Evolutionary conservation across 2,329 filamentous ascomycete genomes (phyloP), one percentile per base, ranked within the genome.

Genomic region (Ophiostoma himal-ulmi): DNA sequence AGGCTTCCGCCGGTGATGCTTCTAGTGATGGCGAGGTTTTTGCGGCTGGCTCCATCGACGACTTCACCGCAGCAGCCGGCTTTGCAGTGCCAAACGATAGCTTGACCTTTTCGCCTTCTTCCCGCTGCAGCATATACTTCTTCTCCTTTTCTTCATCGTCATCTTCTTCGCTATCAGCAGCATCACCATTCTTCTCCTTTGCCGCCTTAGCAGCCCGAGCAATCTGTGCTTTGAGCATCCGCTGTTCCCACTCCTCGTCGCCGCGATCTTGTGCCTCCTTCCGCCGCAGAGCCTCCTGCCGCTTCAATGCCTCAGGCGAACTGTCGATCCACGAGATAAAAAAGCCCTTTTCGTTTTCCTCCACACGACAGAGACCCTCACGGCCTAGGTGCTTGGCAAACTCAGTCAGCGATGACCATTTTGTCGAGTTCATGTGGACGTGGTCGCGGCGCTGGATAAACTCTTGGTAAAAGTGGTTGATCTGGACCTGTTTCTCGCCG

Each of bases 391-490:
- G 83, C 77, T 97, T 96, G 17, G 91, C 92, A 77, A 97, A 96
- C 75, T 98, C 93, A 2, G 93, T 94, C 75, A 99, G 81, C 69
- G 88, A 92, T 4, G 89, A 87, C 93, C 93, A 98, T 76, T 90
- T 90, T 0, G 95, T 98, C 8, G 93, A 85, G 79, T 97, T 97
- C 91, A 98, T 93, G 78, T 98, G 95, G 10, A 95, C 83, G 78
- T 98, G 94, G 76, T 93, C 86, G 79, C 73, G 72, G 75, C 94
- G 90, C 20, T 88, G 85, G 75, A 98, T 97, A 76, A 96, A 95
- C 77, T 94, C 90, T 78, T 98, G 93, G 80, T 99, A 99, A 79
- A 98, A 98, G 73, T 92, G 89, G 77, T 99, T 99, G 68, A 94
- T 87, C 44, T 94, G 86, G 1, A 98, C 89, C 75, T 88, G 86